phyloP scores from a whole-genome alignment of 202 grass and related monocot species.

The Brachypodium distachyon region DNA sequence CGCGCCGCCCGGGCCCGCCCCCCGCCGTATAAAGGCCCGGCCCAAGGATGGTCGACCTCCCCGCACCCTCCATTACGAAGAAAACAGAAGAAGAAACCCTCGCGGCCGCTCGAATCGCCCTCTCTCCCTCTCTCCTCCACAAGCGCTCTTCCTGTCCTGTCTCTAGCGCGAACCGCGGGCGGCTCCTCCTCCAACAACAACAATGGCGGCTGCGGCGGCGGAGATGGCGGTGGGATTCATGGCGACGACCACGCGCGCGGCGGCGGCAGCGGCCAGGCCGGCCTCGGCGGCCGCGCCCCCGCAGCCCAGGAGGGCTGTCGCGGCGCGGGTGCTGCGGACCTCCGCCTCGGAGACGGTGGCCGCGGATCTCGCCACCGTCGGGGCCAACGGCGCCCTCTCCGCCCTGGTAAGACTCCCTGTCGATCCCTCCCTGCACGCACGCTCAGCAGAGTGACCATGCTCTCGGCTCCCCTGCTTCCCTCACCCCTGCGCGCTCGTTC shows the following conservation, averaged over 20 bases:
- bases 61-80: too few relatives aligned
- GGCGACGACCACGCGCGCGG: slow-evolving; percentile 24
- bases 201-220: slow-evolving; percentile 36
- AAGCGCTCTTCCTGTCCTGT: not conserved
- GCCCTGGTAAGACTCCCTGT: slow-evolving; percentile 20
- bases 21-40: slow-evolving; percentile 10
- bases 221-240: slow-evolving; percentile 51
- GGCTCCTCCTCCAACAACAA: slow-evolving; percentile 21
- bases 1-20: not conserved
- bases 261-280: slow-evolving; percentile 3
- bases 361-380: slow-evolving; percentile 40
- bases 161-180: slow-evolving; percentile 1
- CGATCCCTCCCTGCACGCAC: not conserved
- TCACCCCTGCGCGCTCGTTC: not conserved
- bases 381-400: slow-evolving; percentile 44
- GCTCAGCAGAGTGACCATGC: not conserved
- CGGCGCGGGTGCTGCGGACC: slow-evolving; percentile 33
- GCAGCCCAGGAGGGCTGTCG: slow-evolving; percentile 42
- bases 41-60: not conserved
- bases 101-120: not conserved
- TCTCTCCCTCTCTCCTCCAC: not conserved
- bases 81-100: too few relatives aligned
- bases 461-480: not conserved
- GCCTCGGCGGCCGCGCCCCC: not conserved
- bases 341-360: slow-evolving; percentile 25